A percentile compares a stretch with the other conserved stretches of the same genome.
Conservation (phyloP, 768 basidiomycete species). For the Mycena amicta region DNA sequence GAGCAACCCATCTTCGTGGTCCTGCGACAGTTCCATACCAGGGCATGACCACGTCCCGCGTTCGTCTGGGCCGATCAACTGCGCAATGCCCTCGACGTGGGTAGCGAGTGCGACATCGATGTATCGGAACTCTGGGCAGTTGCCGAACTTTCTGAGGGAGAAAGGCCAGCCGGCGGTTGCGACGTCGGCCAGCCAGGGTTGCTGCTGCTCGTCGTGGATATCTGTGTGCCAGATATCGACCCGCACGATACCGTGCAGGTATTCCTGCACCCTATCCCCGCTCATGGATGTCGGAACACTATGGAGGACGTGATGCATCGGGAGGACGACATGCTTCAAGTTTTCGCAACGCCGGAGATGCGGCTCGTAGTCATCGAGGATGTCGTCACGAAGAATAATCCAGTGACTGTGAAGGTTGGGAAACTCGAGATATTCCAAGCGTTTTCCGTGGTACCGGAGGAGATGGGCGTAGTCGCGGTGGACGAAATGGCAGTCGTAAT, state of each 20-base stretch:
- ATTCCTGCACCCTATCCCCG: neutral
- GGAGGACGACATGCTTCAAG: neutral
- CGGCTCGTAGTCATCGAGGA: neutral
- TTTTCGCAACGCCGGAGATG: neutral
- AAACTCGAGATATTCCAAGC: conserved; percentile 4
- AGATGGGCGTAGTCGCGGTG: neutral
- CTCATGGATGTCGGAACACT: neutral
- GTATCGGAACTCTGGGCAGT: neutral
- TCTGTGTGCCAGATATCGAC: neutral
- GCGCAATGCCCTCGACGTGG: neutral
- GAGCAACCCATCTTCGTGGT: neutral
- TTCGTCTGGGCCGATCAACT: neutral
- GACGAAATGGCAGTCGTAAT: no score
- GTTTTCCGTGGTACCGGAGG: neutral
- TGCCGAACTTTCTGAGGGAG: neutral
- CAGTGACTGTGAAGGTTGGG: neutral
- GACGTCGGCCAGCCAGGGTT: neutral
- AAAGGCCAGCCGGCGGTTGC: neutral
- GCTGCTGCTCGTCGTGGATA: neutral
- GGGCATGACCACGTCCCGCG: neutral
- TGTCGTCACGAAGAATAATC: neutral
- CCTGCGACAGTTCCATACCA: neutral
- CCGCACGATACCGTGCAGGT: neutral
- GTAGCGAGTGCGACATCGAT: neutral
- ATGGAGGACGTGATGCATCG: neutral